These are phyloP conservation scores for Yarrowia hollandica DNA, from an alignment of 805 yeast genomes.

Conservation along the genomic window DNA sequence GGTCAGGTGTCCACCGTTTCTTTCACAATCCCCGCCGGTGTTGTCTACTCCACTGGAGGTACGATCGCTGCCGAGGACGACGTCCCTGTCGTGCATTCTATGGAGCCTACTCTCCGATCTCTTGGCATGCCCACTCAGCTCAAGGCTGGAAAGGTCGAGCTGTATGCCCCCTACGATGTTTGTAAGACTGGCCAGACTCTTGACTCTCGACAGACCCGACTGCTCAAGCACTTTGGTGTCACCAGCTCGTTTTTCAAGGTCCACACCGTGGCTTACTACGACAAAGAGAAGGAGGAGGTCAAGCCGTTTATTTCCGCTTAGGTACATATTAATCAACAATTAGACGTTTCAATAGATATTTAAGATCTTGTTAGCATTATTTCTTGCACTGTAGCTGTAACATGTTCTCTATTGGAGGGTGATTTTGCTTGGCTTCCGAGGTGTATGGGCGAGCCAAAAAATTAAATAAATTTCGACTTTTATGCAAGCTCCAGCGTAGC, in stretches of 20 bases:
- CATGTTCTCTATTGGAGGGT: too few relatives aligned
- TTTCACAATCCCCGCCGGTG: slow-evolving; percentile 85
- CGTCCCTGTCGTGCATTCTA: slow-evolving; percentile 93
- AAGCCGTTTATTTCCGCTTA: slow-evolving; percentile 30
- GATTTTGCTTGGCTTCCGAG: too few relatives aligned
- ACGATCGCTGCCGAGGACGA: slow-evolving; percentile 87
- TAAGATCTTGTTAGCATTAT: not conserved
- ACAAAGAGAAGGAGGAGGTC: slow-evolving; percentile 53
- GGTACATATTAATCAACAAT: slow-evolving; percentile 8
- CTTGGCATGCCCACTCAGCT: slow-evolving; percentile 89
- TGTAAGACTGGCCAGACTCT: slow-evolving; percentile 76
- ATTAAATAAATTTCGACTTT: not conserved
- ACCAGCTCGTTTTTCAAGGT: slow-evolving; percentile 92
- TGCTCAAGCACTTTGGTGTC: slow-evolving; percentile 92
- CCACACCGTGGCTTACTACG: slow-evolving; percentile 69
- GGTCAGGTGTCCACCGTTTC: slow-evolving; percentile 80
- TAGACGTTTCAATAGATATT: slow-evolving; percentile 4
- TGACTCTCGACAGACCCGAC: slow-evolving; percentile 87
- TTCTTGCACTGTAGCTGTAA: too few relatives aligned
- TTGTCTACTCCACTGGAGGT: slow-evolving; percentile 94
- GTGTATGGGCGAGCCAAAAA: too few relatives aligned
- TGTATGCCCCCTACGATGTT: slow-evolving; percentile 75
- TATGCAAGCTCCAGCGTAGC: not conserved
- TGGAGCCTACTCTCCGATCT: slow-evolving; percentile 90
- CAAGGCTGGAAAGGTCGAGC: slow-evolving; percentile 79